These are phyloP conservation scores for Clitoria ternatea DNA, from an alignment of 306 rosid genomes.

Conservation along the genomic window DNA sequence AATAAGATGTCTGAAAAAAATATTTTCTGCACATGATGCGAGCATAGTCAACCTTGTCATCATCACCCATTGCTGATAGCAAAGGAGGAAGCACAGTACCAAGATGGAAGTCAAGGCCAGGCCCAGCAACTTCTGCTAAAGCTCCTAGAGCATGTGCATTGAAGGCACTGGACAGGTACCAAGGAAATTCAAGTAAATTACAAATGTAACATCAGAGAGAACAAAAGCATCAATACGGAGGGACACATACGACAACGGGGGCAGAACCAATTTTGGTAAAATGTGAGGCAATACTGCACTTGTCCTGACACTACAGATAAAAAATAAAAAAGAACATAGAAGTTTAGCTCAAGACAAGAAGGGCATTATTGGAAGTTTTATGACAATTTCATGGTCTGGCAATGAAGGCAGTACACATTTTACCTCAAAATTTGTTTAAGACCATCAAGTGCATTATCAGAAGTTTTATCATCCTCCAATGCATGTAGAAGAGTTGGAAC, in stretches of 20 bases:
- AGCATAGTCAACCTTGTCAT: constrained; percentile 47
- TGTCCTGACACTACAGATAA: constrained; percentile 70
- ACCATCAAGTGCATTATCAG: constrained; percentile 96
- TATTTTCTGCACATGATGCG: neutral
- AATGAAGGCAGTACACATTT: neutral
- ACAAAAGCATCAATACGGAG: constrained; percentile 17
- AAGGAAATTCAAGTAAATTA: neutral
- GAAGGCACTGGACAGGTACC: constrained; percentile 62
- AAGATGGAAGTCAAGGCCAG: constrained; percentile 82
- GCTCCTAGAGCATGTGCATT: constrained; percentile 98
- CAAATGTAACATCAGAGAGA: neutral
- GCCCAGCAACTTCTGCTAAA: constrained; percentile 95
- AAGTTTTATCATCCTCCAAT: constrained; percentile 81
- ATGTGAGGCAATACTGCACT: constrained; percentile 92
- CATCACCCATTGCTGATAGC: constrained; percentile 73
- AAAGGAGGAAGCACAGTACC: constrained; percentile 88
- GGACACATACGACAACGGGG: constrained; percentile 77
- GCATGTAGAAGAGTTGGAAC: constrained; percentile 96
- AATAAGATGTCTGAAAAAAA: constrained; percentile 1
- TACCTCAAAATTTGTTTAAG: constrained; percentile 97
- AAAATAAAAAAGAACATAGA: constrained; percentile 5
- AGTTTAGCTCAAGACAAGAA: constrained; percentile 18
- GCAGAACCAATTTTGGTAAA: constrained; percentile 89
- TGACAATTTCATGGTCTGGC: neutral
- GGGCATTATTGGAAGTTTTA: no score